phyloP scores from a whole-genome alignment of 2,329 filamentous ascomycete genomes.

The Amphichorda felina region DNA sequence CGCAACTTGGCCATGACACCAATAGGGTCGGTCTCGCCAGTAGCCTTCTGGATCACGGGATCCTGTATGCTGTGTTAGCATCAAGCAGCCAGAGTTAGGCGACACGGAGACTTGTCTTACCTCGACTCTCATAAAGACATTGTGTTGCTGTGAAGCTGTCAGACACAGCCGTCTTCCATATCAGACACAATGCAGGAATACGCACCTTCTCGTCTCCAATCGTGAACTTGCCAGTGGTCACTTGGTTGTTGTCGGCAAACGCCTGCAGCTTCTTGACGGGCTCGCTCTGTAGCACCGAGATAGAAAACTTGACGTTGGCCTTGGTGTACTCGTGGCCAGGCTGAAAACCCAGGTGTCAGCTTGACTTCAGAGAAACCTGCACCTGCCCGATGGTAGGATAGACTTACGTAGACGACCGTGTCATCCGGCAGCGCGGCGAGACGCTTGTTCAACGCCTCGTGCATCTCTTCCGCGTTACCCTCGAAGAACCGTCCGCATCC shows the following conservation, averaged over 20 bases:
- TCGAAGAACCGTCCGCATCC: constrained; percentile 96
- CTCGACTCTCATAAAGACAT: constrained; percentile 87
- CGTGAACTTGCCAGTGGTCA: constrained; percentile 92
- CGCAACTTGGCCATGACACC: constrained; percentile 78
- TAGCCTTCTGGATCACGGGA: constrained; percentile 71
- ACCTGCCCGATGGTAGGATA: background rate
- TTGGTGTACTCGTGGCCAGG: constrained; percentile 99
- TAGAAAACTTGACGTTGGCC: constrained; percentile 79
- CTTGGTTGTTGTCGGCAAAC: constrained; percentile 67
- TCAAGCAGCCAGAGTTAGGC: background rate
- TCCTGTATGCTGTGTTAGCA: constrained; percentile 37
- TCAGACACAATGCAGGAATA: background rate
- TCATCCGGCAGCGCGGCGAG: constrained; percentile 75
- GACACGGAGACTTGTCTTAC: constrained; percentile 31
- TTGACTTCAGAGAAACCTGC: background rate
- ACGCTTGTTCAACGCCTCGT: constrained; percentile 80
- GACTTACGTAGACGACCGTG: constrained; percentile 74
- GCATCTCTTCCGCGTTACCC: constrained; percentile 80
- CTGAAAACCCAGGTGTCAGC: constrained; percentile 34
- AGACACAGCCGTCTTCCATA: constrained; percentile 1
- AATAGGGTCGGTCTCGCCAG: constrained; percentile 67
- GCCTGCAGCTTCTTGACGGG: constrained; percentile 65
- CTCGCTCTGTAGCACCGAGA: constrained; percentile 63
- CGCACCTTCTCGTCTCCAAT: constrained; percentile 91
- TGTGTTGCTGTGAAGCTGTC: constrained; percentile 54